Percentiles rank a stretch among this genome's conserved stretches.
These are phyloP conservation scores for Trichoderma sp. DNA, from an alignment of 2,329 filamentous ascomycete genomes.

Conservation along the genomic window DNA sequence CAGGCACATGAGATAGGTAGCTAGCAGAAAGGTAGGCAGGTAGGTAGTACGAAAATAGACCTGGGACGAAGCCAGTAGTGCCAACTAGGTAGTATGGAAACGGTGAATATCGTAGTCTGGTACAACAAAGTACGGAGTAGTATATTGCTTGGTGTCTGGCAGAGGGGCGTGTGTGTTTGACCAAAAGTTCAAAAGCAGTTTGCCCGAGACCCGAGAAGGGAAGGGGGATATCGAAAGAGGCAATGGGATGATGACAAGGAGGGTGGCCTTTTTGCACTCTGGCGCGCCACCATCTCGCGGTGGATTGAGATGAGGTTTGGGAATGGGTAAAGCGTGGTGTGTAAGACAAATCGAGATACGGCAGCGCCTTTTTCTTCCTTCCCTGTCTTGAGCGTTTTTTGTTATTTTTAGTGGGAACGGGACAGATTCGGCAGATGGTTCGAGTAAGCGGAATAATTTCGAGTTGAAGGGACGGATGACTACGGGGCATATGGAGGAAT, in stretches of 20 bases:
- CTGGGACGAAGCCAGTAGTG: background rate
- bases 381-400: background rate
- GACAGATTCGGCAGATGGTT: conserved; percentile 14
- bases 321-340: background rate
- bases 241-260: conserved; percentile 12
- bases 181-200: background rate
- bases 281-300: background rate
- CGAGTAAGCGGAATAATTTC: conserved; percentile 11
- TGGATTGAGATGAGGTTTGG: background rate
- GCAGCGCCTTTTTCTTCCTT: background rate
- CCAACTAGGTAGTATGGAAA: background rate
- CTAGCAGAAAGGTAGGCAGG: background rate
- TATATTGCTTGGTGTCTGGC: background rate
- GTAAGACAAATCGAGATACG: background rate
- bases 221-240: background rate
- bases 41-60: background rate
- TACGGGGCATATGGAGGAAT: background rate
- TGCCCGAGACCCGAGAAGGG: background rate
- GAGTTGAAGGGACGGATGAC: background rate
- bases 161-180: background rate
- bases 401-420: background rate
- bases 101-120: background rate
- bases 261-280: background rate
- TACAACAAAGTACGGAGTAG: background rate
- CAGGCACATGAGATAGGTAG: background rate